Base-by-base conservation (phyloP, 768 basidiomycete genomes). In the Cantharellus cinnabarinus region DNA sequence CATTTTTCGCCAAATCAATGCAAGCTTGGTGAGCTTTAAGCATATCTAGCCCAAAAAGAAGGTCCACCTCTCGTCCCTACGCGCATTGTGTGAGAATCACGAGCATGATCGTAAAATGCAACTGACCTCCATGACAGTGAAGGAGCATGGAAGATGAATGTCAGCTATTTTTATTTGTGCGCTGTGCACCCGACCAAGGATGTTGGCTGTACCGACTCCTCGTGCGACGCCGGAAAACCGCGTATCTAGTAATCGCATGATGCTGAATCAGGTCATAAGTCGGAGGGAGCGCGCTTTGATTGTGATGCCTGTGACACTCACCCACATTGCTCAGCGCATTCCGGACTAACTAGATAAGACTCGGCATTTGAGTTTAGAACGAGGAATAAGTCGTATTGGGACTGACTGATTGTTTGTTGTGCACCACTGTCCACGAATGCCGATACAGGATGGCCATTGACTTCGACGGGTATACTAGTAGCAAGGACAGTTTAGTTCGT, bases 21-120 rank as follows among this genome's bases (percentile, higher is more conserved):
- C 82, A 87, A 3, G 91, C 94, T 67, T 95, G 91, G 68, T 97
- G 88, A 0, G 91, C 87, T 70, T 90, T 97, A 62, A 98, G 79
- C 95, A 98, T 98, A 75, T 99, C 95, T n/a, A 99, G 77, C 4
- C 95, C 95, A 48, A 99, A 83, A 2, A 99, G 74, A n/a, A 99
- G 80, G 67, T 98, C 94, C 52, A 98, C 90, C 60, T 86, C 82
- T 40, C 82, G 79, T 42, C 91, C 91, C 86, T 90, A 60, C 29
- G 34, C 39, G 55, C 10, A 14, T 42, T 55, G 37, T 15, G 2
- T 14, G 52, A 14, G 10, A 10, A 54, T 10, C 44, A 48, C 10
- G 44, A 29, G 10, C 37, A 57, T 20, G 44, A 58, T 48, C 37
- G 58, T 42, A n/a, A 55, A 15, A 4, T 58, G 20, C 4, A 7